Evolutionary conservation across 352 stramenopile species (phyloP).

Genomic region (Phytophthora tentaculata): DNA sequence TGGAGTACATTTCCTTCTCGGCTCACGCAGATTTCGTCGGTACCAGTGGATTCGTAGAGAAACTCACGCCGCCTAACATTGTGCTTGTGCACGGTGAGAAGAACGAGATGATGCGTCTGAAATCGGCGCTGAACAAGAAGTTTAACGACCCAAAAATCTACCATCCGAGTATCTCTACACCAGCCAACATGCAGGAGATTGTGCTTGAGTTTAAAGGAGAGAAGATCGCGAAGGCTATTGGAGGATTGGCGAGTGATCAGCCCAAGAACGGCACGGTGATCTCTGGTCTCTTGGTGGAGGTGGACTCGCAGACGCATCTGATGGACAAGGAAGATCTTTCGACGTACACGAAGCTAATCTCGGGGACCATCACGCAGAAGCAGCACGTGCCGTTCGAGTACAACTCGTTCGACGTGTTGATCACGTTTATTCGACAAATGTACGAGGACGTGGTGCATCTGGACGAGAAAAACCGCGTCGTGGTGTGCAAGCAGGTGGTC

Average conservation of each 20-base stretch:
- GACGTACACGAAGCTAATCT: conserved; percentile 87
- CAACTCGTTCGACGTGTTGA: conserved; percentile 81
- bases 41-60: conserved; percentile 96
- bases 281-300: conserved; percentile 83
- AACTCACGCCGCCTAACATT: conserved; percentile 93
- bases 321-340: conserved; percentile 88
- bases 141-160: conserved; percentile 90
- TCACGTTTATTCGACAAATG: conserved; percentile 86
- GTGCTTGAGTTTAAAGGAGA: conserved; percentile 89
- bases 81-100: conserved; percentile 98
- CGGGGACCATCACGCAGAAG: conserved; percentile 80
- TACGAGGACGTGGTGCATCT: conserved; percentile 74
- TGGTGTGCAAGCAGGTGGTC: conserved; percentile 77
- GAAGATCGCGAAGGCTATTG: conserved; percentile 90
- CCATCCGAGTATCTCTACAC: conserved; percentile 81
- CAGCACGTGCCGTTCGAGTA: conserved; percentile 87
- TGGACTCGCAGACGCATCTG: conserved; percentile 86
- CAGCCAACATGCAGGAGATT: conserved; percentile 89
- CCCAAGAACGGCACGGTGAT: conserved; percentile 83
- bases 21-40: conserved; percentile 98
- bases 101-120: conserved; percentile 97
- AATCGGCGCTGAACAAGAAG: conserved; percentile 92
- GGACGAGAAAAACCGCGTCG: conserved; percentile 61
- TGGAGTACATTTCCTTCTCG: conserved; percentile 98
- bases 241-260: conserved; percentile 68